Evolutionary conservation across 2,329 filamentous ascomycete species (phyloP).

Genomic region (Fusarium pseudocircinatum): DNA sequence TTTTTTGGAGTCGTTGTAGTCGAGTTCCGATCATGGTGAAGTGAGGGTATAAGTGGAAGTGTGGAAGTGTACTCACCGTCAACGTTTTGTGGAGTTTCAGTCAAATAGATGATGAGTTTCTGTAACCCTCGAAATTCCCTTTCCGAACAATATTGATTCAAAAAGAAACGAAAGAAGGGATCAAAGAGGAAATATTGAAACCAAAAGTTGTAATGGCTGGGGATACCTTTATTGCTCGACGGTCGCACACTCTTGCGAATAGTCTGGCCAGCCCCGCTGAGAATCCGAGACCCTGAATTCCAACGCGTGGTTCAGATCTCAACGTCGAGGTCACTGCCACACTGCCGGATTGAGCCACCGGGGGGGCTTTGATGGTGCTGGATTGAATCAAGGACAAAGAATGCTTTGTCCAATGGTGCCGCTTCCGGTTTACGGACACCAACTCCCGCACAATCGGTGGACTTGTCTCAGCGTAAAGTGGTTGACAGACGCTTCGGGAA

Average conservation of each 20-base stretch:
- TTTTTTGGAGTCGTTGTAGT: not conserved
- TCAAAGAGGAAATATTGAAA: constrained; percentile 32
- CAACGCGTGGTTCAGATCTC: constrained; percentile 36
- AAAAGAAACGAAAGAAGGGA: constrained; percentile 19
- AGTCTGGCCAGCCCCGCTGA: constrained; percentile 39
- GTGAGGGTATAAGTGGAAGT: constrained; percentile 16
- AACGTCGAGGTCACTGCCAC: constrained; percentile 36
- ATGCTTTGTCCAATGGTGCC: constrained; percentile 36
- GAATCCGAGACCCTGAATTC: constrained; percentile 43
- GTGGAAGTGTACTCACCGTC: constrained; percentile 29
- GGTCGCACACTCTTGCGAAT: constrained; percentile 22
- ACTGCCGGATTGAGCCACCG: constrained; percentile 35
- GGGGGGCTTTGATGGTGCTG: constrained; percentile 17
- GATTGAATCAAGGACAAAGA: constrained; percentile 25
- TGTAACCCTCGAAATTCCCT: constrained; percentile 11
- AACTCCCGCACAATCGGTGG: constrained; percentile 22
- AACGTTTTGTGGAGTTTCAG: constrained; percentile 1
- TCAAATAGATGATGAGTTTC: constrained; percentile 8
- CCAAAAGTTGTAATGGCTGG: constrained; percentile 31
- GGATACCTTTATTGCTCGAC: constrained; percentile 40
- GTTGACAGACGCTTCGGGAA: constrained; percentile 22
- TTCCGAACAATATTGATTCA: constrained; percentile 29
- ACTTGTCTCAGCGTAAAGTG: constrained; percentile 40
- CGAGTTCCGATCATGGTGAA: constrained; percentile 17
- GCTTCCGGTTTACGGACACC: constrained; percentile 24